Conservation (phyloP, 1,139 yeast genomes). For the Lodderomyces pseudojiufengensis region DNA sequence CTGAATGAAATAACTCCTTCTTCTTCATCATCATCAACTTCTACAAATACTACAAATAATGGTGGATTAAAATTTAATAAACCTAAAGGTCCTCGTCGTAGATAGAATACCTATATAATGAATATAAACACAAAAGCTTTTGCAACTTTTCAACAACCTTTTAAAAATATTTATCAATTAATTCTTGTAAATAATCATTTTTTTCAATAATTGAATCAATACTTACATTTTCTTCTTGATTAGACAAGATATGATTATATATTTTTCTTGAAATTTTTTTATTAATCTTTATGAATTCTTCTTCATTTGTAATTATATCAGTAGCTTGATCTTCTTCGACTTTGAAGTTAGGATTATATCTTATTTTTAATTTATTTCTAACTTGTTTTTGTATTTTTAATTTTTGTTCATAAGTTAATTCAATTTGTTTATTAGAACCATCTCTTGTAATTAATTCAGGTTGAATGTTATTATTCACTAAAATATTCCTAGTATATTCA, state of each 20-base stretch:
- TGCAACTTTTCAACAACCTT: too few relatives aligned
- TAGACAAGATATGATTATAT: slow-evolving; percentile 27
- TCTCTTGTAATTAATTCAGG: neutral
- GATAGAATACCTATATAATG: too few relatives aligned
- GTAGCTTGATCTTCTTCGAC: neutral
- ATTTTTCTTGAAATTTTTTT: slow-evolving; percentile 42
- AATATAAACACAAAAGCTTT: neutral
- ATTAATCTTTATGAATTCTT: slow-evolving; percentile 34
- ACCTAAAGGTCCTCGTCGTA: slow-evolving; percentile 56
- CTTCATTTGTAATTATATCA: slow-evolving; percentile 21
- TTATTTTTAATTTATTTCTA: slow-evolving; percentile 46
- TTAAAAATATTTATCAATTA: slow-evolving; percentile 21
- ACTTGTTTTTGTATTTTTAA: slow-evolving; percentile 50
- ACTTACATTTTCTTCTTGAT: too few relatives aligned
- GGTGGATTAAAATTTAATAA: slow-evolving; percentile 41
- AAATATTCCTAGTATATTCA: slow-evolving; percentile 5
- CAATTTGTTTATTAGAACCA: slow-evolving; percentile 5
- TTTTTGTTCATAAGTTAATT: slow-evolving; percentile 44
- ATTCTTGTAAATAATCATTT: slow-evolving; percentile 18
- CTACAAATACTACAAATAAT: slow-evolving; percentile 4
- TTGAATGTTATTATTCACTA: too few relatives aligned
- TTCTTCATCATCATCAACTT: slow-evolving; percentile 9
- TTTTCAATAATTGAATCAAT: slow-evolving; percentile 7
- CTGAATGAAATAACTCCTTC: slow-evolving; percentile 13
- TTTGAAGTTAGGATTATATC: slow-evolving; percentile 24